Base-by-base conservation (phyloP, 1,284 basidiomycete genomes). In the Kwoniella shivajii region DNA sequence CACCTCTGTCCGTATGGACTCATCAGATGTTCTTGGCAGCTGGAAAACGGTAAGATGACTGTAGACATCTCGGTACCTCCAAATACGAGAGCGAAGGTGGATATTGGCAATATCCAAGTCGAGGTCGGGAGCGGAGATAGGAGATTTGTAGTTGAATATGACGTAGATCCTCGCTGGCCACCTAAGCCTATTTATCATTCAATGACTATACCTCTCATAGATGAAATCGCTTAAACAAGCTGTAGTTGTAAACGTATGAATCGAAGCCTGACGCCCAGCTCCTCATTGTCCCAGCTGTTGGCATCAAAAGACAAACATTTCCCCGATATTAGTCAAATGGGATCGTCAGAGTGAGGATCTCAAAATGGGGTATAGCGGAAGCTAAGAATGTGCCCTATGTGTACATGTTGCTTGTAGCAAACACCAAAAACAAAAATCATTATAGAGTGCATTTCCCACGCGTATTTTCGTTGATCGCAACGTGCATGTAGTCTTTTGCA, bases 51-150 rank as follows among this genome's bases (percentile, higher is more conserved):
- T 9, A 51, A 43, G 34, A 31, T 70, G 20, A 38, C 51, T 11
- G 63, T 70, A 6, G 30, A 31, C 2, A 45, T 67, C 1, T 52
- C 44, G 11, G 64, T 70, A 2, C 68, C 68, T 14, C 63, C 68
- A 13, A 68, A 68, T 44, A 50, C 57, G 1, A 62, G 58, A 5
- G 68, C 62, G 4, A 44, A 41, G 33, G 42, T 56, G 18, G 44
- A 42, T 3, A 31, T 56, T n/a, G 39, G 39, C 7, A 43, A 49
- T 14, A n/a, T 44, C 14, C 29, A 49, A 14, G 37, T 50, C 11
- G 30, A 31, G 31, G 31, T 68, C 11, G 60, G 62, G 2, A 63
- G 62, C 41, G 66, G 66, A 2, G 34, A 50, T 7, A 57, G 54
- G 31, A 24, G 22, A 14, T 68, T 53, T 45, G 44, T 30, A 3